phyloP scores from a whole-genome alignment of 2,329 filamentous ascomycete genomes.

The Colletotrichum tabaci region DNA sequence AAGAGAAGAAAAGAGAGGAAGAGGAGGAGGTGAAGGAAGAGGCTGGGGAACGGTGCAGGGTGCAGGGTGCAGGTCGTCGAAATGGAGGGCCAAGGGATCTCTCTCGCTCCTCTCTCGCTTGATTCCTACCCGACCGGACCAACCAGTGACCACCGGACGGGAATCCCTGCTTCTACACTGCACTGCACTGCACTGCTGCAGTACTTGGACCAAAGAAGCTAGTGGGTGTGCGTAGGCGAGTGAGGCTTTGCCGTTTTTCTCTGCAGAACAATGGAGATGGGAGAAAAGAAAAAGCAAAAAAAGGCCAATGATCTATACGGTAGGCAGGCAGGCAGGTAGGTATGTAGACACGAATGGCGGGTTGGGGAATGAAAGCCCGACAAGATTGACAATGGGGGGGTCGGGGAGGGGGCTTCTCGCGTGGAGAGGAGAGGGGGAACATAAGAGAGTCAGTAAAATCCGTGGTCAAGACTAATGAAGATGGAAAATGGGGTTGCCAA shows the following conservation, averaged over 20 bases:
- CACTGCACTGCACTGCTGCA: too few species aligned
- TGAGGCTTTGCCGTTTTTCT: neutral
- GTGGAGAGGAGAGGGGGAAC: neutral
- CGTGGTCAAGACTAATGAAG: too few species aligned
- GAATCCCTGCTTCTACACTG: constrained; percentile 2
- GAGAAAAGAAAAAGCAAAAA: too few species aligned
- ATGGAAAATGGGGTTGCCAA: constrained; percentile 1
- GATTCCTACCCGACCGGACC: neutral
- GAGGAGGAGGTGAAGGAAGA: neutral
- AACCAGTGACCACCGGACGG: neutral
- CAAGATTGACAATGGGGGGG: too few species aligned
- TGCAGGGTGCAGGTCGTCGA: neutral
- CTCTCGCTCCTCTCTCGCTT: neutral
- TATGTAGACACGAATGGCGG: neutral
- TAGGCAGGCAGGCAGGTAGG: too few species aligned
- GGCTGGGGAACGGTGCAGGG: constrained; percentile 9
- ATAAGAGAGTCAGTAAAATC: neutral
- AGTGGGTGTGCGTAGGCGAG: neutral
- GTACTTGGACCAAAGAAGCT: neutral
- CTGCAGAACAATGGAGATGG: neutral
- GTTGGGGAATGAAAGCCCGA: neutral
- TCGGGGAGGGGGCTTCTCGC: neutral
- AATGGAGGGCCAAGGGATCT: neutral
- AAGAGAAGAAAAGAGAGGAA: neutral
- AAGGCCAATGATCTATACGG: too few species aligned